These are phyloP conservation scores for Amanita pseudoporphyria DNA, from an alignment of 768 basidiomycete species.

Conservation along the genomic window DNA sequence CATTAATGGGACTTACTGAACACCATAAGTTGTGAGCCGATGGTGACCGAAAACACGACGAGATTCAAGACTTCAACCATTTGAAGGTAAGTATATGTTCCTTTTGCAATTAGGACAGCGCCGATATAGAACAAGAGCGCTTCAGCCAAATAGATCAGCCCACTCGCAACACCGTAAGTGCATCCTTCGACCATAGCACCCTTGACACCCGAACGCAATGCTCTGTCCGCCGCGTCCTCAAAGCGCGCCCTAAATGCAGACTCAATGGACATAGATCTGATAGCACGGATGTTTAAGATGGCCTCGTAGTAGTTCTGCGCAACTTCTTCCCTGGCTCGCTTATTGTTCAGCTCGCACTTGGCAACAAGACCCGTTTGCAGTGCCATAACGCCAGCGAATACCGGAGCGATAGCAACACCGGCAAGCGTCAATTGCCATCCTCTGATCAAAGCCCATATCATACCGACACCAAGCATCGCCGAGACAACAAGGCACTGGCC, in stretches of 20 bases:
- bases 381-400: conserved; percentile 70
- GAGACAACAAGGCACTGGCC: conserved; percentile 64
- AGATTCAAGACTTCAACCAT: conserved; percentile 89
- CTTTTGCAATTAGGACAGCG: conserved; percentile 71
- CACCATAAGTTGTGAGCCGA: conserved; percentile 84
- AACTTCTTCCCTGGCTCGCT: conserved; percentile 78
- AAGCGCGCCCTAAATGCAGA: conserved; percentile 61
- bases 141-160: conserved; percentile 83
- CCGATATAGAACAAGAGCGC: conserved; percentile 90
- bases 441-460: conserved; percentile 79
- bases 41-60: conserved; percentile 88
- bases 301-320: conserved; percentile 80
- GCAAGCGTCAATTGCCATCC: conserved; percentile 94
- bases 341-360: conserved; percentile 69
- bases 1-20: conserved; percentile 57
- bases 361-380: conserved; percentile 66
- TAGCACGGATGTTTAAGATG: conserved; percentile 76
- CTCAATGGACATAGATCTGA: conserved; percentile 83
- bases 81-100: conserved; percentile 76
- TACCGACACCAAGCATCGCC: conserved; percentile 75
- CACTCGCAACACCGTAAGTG: conserved; percentile 71
- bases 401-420: conserved; percentile 77
- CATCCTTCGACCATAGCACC: conserved; percentile 88
- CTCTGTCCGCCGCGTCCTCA: conserved; percentile 46
- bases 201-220: conserved; percentile 56